Evolutionary conservation across 768 basidiomycete genomes (phyloP), one percentile per base, ranked within the genome.

Genomic region (Tylopilus sp.): DNA sequence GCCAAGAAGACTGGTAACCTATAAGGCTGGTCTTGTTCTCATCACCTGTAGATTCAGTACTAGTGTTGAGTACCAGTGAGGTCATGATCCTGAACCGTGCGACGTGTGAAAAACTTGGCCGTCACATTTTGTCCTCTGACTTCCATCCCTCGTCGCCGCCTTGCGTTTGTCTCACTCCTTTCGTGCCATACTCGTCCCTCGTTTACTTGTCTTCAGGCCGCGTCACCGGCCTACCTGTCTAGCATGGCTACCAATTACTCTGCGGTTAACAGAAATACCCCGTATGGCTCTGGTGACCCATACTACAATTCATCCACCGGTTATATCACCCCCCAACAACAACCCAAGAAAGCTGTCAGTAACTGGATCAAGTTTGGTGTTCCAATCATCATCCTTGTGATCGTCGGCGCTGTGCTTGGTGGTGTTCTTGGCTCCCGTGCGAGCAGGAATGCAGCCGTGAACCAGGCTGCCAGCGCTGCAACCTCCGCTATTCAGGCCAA

Each of bases 361-460:
- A 82, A 78, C 51, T 92, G 86, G 89, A 71, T 91, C 58, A 89
- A 87, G 71, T 74, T 87, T 49, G 89, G 86, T 58, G 63, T 90
- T 21, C 89, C 89, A 16, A 67, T 87, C 47, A 75, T 77, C 24
- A 66, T 90, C 55, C 66, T 86, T 24, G 77, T 88, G 55, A 80
- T 89, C 55, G 72, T 75, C 44, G 89, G 74, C 36, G 87, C 82
- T 40, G 80, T 91, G 22, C 72, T 90, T 24, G 95, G 89, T 30
- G 92, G 87, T 59, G 82, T 98, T 41, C 60, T 98, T 25, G 94
- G 89, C 36, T 81, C 83, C 43, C 82, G 82, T 42, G 71, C 77
- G 14, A 60, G 70, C 60, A 78, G 77, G 53, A 74, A 73, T 34
- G 66, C 62, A 59, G 52, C 64, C 19, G 45, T 68, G n/a, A 57